A percentile compares a stretch with the other conserved stretches of the same genome.
Evolutionary conservation across 306 rosid species (phyloP).

Genomic region (Vigna radiata): DNA sequence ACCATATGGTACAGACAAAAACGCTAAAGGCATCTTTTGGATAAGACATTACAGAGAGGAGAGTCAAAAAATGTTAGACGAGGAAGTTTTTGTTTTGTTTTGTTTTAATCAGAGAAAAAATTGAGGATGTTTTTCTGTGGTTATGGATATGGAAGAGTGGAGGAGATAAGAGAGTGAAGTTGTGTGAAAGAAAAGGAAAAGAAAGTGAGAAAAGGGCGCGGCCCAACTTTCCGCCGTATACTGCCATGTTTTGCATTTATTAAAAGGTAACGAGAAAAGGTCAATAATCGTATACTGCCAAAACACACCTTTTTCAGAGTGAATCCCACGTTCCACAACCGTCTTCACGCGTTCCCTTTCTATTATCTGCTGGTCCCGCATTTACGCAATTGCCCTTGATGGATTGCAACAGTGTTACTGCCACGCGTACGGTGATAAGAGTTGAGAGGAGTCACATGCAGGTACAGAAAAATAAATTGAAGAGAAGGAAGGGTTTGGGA

Average conservation of each 20-base stretch:
- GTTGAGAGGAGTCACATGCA: conserved; percentile 54
- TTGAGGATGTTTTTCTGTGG: not conserved
- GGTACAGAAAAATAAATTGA: conserved; percentile 17
- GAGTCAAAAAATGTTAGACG: not conserved
- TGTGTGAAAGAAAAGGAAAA: not conserved
- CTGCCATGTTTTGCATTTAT: conserved; percentile 39
- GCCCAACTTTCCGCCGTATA: conserved; percentile 21
- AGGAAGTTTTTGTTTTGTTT: not conserved
- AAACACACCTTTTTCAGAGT: conserved; percentile 55
- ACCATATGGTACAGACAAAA: too few relatives aligned
- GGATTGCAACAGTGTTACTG: too few relatives aligned
- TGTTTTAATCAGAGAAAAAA: not conserved
- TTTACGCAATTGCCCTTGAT: conserved; percentile 19
- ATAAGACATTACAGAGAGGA: not conserved
- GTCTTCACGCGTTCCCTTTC: too few relatives aligned
- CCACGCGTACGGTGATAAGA: not conserved
- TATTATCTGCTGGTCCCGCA: conserved; percentile 11
- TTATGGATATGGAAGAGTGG: too few relatives aligned
- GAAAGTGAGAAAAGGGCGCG: not conserved
- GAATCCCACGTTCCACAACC: not conserved
- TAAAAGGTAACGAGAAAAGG: not conserved
- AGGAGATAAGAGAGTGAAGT: conserved; percentile 43
- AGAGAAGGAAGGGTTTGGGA: not conserved
- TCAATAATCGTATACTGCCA: conserved; percentile 55
- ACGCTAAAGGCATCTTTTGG: not conserved